Evolutionary conservation across 2,329 filamentous ascomycete genomes (phyloP), one percentile per base, ranked within the genome.

Genomic region (Ceratocystis diversiconidia): DNA sequence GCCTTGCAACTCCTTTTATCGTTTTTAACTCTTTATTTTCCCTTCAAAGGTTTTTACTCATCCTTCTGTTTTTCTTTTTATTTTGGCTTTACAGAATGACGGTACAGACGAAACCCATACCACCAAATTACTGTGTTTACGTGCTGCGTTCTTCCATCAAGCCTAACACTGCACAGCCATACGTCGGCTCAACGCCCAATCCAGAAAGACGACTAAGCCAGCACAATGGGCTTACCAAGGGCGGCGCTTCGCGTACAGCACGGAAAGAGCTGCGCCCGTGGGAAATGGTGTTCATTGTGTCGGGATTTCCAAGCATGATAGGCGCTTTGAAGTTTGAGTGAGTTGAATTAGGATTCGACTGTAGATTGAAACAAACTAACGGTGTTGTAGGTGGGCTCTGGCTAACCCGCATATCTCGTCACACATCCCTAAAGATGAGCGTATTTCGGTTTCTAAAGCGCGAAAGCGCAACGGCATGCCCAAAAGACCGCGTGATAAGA

Each of bases 241-340:
- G 94, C 63, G 94, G 94, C 44, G 94, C 94, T 36, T 83, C 79
- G 36, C 82, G 86, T 60, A 99, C 94, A 0, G 83, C 87, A 10
- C 81, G 83, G 63, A 75, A 78, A 60, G 84, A 76, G 3, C 76
- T 92, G 68, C 82, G 90, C 52, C 94, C 94, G 0, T 97, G 94
- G 91, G 89, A 95, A 72, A 95, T 96, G 88, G 83, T 89, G 1
- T 85, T 85, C 50, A 79, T 96, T 5, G 88, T 97, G 1, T 88
- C 89, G 5, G 92, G 92, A 0, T 99, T 99, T 69, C 90, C 89
- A 0, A 92, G 88, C 70, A 87, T 87, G 71, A 84, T 92, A 44
- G 90, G 89, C 0, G 94, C 94, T 0, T 76, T 99, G 69, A 92
- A 97, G 72, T 97, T 99, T 72, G 92, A 97, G 88, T 94, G 79